These are phyloP conservation scores for Galerina marginata DNA, from an alignment of 768 basidiomycete species.

Conservation along the genomic window DNA sequence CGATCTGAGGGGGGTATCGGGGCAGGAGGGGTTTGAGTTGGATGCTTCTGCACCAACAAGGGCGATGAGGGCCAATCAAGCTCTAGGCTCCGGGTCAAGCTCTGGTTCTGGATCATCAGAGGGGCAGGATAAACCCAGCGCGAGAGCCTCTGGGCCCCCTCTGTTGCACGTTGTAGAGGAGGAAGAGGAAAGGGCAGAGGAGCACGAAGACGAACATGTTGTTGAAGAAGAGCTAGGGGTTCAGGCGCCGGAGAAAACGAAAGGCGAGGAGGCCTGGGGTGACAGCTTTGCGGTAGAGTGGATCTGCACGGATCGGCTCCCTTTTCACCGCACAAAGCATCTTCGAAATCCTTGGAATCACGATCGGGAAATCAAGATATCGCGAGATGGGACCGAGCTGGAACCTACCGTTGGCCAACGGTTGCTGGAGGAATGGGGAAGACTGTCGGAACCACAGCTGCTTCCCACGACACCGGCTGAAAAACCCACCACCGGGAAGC, in stretches of 20 bases:
- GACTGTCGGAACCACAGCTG: conserved; percentile 29
- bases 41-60: conserved; percentile 46
- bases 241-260: conserved; percentile 23
- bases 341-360: conserved; percentile 94
- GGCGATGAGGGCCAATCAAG: conserved; percentile 32
- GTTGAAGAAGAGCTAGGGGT: conserved; percentile 24
- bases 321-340: conserved; percentile 79
- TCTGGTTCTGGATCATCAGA: conserved; percentile 7
- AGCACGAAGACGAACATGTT: conserved; percentile 1
- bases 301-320: conserved; percentile 71
- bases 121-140: neutral
- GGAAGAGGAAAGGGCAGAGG: conserved; percentile 20
- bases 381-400: conserved; percentile 90
- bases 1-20: neutral
- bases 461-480: conserved; percentile 5
- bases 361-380: conserved; percentile 80
- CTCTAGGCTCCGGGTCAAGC: neutral
- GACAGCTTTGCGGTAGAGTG: conserved; percentile 84
- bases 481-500: conserved; percentile 8
- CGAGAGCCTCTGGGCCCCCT: neutral
- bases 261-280: conserved; percentile 60
- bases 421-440: conserved; percentile 74
- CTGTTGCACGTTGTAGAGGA: conserved; percentile 11
- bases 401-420: conserved; percentile 77
- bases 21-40: conserved; percentile 37